Base-by-base conservation (phyloP, 495 filamentous ascomycete genomes). In the Ascodesmis nigricans region DNA sequence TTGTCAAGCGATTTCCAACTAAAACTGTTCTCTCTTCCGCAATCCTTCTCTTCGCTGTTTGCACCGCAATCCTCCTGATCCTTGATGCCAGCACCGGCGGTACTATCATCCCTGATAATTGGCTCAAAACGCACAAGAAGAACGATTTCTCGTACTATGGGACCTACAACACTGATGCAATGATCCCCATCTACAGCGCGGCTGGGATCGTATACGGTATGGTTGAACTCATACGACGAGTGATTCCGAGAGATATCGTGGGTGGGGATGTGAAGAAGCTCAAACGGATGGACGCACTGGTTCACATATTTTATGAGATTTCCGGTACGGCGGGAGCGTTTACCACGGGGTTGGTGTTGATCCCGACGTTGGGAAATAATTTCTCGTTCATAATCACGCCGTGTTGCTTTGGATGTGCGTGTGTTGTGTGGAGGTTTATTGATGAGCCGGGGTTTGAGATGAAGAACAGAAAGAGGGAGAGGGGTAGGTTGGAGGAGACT, bases 301-400 rank as follows among this genome's bases (percentile, higher is more conserved):
- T 58, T 3, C 58, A 63, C 38, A 61, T 63, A 18, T 57, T 60
- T 23, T 61, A 61, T 36, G 59, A 63, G 38, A 40, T 60, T 4
- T 41, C 56, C 2, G 59, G 59, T 15, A 62, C 59, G 0, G 33
- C 45, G 9, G 57, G 55, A n/a, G 57, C 57, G 6, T 57, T 62
- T 35, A 53, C 47, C 31, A 60, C 53, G 5, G 59, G 53, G 6
- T 46, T 58, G 10, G 55, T 45, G 24, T 41, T 60, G 29, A 58
- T 61, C 28, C 54, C 57, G 15, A 40, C 41, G 10, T 44, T 60
- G 21, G 59, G 59, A 17, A 58, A 61, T 42, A 61, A 61, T 41
- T 58, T 57, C 38, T 53, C 58, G 11, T 58, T 58, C 43, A 42
- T 61, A 22, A 47, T 61, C 31, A 58, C 56, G 0, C 55, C 58